Base-by-base conservation (phyloP, 1,139 yeast genomes). In the Candida freyschussii region DNA sequence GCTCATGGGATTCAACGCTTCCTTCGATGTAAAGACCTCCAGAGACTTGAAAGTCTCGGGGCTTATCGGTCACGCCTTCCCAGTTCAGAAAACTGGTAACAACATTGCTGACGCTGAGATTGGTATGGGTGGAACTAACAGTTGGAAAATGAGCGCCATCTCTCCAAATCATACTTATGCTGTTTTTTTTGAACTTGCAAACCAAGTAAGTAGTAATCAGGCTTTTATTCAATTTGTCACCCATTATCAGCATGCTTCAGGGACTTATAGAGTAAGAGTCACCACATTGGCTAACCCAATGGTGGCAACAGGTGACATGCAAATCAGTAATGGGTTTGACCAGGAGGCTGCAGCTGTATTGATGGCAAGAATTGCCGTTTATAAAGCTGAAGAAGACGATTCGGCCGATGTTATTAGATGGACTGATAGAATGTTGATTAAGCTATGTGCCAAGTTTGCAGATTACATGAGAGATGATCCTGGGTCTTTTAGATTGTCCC, bases 281-380 rank as follows among this genome's bases (percentile, higher is more conserved):
- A 91, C 98, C 18, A 91, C 98, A 1, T 70, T 85, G 22, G 78
- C 80, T 26, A 78, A 85, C 48, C 66, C 67, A 40, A 50, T 59
- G 23, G 45, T 44, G 5, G 37, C 34, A 4, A 56, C 59, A 17
- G 78, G 76, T 33, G 69, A 67, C 34, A 72, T 72, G 21, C 63
- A 61, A 23, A 66, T 72, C 41, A 69, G 76, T 7, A 65, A 65
- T 21, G 69, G 93, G n/a, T 91, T 91, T 59, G 99, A 91, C 62
- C 98, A 93, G 65, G 98, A 91, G 60, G 96, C 97, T 13, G 96
- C 98, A 9, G 96, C 97, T 7, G 97, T 89, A 2, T 69, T 91
- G 45, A 85, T 89, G 87, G 83, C 97, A 2, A 74, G 98, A 57
- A 79, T 91, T 38, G 94, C 96, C 5, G 87, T 91, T 33, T 83